Evolutionary conservation across 1,284 basidiomycete genomes (phyloP).

Genomic region (Cerrena zonata): DNA sequence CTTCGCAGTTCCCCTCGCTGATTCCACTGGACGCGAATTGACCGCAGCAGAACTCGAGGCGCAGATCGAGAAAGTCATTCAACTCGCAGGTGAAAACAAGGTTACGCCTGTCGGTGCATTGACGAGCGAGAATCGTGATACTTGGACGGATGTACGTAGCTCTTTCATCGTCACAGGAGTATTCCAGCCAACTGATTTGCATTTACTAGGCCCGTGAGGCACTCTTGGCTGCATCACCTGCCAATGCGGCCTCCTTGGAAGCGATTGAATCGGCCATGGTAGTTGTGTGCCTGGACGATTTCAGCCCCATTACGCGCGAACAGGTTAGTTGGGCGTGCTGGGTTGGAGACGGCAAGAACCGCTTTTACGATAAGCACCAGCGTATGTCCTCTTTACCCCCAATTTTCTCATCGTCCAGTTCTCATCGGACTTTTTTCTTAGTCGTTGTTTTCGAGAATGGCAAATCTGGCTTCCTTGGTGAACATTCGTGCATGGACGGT

Average conservation of each 20-base stretch:
- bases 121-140: slow-evolving; percentile 84
- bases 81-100: slow-evolving; percentile 54
- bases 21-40: slow-evolving; percentile 59
- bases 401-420: neutral
- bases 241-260: slow-evolving; percentile 66
- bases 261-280: slow-evolving; percentile 89
- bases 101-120: slow-evolving; percentile 74
- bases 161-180: neutral
- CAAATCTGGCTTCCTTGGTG: slow-evolving; percentile 85
- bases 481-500: slow-evolving; percentile 94
- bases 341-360: slow-evolving; percentile 88
- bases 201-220: slow-evolving; percentile 51
- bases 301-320: slow-evolving; percentile 73
- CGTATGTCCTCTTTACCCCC: slow-evolving; percentile 44
- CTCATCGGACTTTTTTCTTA: slow-evolving; percentile 34
- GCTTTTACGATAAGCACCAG: slow-evolving; percentile 98
- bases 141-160: slow-evolving; percentile 77
- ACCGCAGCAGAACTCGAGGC: slow-evolving; percentile 76
- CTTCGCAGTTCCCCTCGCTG: slow-evolving; percentile 70
- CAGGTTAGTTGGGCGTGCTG: slow-evolving; percentile 81
- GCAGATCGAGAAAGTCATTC: slow-evolving; percentile 77
- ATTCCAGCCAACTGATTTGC: neutral
- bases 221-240: slow-evolving; percentile 59
- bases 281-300: slow-evolving; percentile 82
- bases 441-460: slow-evolving; percentile 92